These are phyloP conservation scores for Mortierella claussenii DNA, from an alignment of 192 early-diverging fungal species.

Conservation along the genomic window DNA sequence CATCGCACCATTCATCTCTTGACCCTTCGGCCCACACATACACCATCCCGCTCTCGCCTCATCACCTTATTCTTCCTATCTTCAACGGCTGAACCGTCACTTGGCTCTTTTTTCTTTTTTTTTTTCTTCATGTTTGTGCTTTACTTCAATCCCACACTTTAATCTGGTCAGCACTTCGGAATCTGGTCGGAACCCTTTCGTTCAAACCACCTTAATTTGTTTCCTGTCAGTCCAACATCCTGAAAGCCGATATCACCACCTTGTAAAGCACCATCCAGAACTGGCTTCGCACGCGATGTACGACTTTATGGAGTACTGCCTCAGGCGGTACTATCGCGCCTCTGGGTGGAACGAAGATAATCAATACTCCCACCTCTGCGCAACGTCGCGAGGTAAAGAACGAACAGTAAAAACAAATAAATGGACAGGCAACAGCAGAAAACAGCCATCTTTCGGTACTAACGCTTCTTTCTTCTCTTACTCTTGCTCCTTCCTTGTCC, in stretches of 20 bases:
- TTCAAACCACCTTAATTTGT: too few species aligned
- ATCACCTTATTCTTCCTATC: too few species aligned
- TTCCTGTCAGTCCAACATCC: too few species aligned
- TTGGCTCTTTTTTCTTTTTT: too few species aligned
- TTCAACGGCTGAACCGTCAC: too few species aligned
- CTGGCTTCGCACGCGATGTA: slow-evolving; percentile 64
- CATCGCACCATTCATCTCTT: too few species aligned
- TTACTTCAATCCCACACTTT: not conserved
- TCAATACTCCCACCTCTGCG: slow-evolving; percentile 85
- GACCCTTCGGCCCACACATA: too few species aligned
- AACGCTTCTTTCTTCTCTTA: not conserved
- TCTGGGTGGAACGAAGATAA: slow-evolving; percentile 84
- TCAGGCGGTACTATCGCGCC: slow-evolving; percentile 80
- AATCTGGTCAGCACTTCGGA: not conserved
- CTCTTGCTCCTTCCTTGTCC: not conserved
- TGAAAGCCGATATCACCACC: not conserved
- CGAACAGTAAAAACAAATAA: not conserved
- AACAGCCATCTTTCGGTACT: not conserved
- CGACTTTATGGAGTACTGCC: slow-evolving; percentile 86
- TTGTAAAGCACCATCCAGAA: not conserved
- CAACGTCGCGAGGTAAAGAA: slow-evolving; percentile 66
- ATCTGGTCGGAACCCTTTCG: not conserved
- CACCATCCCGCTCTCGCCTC: too few species aligned
- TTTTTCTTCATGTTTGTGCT: too few species aligned
- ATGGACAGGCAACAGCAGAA: too few species aligned